Base-by-base conservation (phyloP, 164 flowering plant genomes). In the Nelumbo lutea region DNA sequence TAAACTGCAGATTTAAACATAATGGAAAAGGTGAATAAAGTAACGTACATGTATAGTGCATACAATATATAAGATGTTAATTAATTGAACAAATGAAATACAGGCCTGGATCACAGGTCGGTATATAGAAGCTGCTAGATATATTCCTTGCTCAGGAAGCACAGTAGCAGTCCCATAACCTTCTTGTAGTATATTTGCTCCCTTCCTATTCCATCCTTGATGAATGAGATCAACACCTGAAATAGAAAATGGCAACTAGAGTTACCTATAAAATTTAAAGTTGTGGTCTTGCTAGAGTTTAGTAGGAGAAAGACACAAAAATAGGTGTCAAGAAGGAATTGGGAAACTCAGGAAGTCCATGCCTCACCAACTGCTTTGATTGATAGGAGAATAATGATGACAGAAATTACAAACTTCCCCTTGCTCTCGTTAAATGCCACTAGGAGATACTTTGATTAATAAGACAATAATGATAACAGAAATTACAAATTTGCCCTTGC, bases 161-260 rank as follows among this genome's bases (percentile, higher is more conserved):
- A 93, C 84, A 65, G 96, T 83, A 64, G 96, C 90, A 80, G 98
- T 84, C 44, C 99, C 99, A 84, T 93, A 96, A 64, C 99, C 99
- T 84, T 96, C 99, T 75, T 93, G 93, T 40, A 73, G 79, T 15
- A 81, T 85, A 86, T 85, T 90, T 62, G 93, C 70, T 69, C 88
- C 88, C 78, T 82, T 90, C 82, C 85, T 85, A 76, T 73, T 82
- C 97, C 99, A 91, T 66, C 97, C 96, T 89, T 90, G 97, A 60
- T 95, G 86, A 78, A 88, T 81, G 64, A 83, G 82, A 73, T 90
- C 98, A 74, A 46, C 84, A 57, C 96, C 96, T 88, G 70, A 15
- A 68, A 41, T 39, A 64, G 40, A 15, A 15, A 38, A 64, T 62
- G 41, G 6, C 57, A 61, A 11, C 7, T 42, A 4, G 40, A 44